These are phyloP conservation scores for Cynanchum wilfordii DNA, from an alignment of 257 asterid genomes.

Conservation along the genomic window DNA sequence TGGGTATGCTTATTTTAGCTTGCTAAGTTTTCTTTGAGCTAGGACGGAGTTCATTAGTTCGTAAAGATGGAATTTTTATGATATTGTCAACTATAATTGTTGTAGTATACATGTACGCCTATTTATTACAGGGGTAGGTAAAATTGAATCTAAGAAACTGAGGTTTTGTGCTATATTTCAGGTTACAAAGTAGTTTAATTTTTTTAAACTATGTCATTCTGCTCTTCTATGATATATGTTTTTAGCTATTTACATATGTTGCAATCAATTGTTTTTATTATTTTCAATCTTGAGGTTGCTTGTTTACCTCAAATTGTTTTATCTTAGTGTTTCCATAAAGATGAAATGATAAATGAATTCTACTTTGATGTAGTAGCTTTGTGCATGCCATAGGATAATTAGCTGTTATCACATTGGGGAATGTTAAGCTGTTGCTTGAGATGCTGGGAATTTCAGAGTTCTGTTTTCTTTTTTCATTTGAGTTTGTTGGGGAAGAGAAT, in stretches of 20 bases:
- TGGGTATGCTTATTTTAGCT: not conserved
- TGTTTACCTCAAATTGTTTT: not conserved
- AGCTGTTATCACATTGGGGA: not conserved
- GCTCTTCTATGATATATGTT: not conserved
- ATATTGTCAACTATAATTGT: not conserved
- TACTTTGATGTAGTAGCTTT: not conserved
- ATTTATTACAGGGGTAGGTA: not conserved
- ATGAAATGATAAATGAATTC: not conserved
- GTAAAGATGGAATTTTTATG: not conserved
- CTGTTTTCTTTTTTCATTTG: not conserved
- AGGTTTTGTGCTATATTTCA: too few species aligned
- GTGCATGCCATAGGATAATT: not conserved
- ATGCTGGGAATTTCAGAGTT: not conserved
- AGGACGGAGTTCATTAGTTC: not conserved
- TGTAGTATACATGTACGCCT: not conserved
- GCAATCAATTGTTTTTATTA: not conserved
- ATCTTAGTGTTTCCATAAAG: not conserved
- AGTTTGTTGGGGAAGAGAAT: not conserved
- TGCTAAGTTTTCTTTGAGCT: not conserved
- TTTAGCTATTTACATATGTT: not conserved
- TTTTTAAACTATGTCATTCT: not conserved
- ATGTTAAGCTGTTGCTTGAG: not conserved
- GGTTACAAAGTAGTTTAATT: not conserved
- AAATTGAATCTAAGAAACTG: not conserved
- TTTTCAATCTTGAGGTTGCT: not conserved